These are phyloP conservation scores for Ganoderma lingzhi DNA, from an alignment of 1,284 basidiomycete species.

Conservation along the genomic window DNA sequence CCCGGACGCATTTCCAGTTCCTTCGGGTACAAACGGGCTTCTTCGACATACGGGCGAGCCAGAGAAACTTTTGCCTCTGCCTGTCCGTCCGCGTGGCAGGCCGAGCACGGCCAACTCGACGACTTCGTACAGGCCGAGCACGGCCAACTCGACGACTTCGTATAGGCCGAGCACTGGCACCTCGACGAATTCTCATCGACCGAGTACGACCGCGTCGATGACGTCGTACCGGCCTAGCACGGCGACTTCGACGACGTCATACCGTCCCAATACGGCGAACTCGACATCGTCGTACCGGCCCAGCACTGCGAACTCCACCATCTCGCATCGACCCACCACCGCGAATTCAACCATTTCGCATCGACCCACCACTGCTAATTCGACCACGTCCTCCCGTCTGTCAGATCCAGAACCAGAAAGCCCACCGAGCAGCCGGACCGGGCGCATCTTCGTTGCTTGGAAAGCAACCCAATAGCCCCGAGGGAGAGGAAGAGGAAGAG, in stretches of 20 bases:
- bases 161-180: conserved; percentile 7
- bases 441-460: conserved; percentile 34
- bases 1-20: not conserved
- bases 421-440: conserved; percentile 27
- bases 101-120: conserved; percentile 6
- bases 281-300: not conserved
- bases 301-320: not conserved
- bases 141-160: not conserved
- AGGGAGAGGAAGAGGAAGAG: not conserved
- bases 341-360: not conserved
- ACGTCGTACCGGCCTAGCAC: not conserved
- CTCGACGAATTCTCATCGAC: not conserved
- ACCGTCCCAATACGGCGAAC: not conserved
- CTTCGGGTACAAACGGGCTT: not conserved
- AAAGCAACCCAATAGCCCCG: conserved; percentile 22
- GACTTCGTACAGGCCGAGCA: too few species aligned
- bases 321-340: not conserved
- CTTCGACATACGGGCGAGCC: conserved; percentile 11
- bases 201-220: not conserved
- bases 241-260: not conserved
- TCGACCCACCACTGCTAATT: conserved; percentile 4
- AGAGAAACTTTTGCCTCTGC: conserved; percentile 1
- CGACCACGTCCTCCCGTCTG: conserved; percentile 13
- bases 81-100: conserved; percentile 5
- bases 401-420: conserved; percentile 19